Evolutionary conservation across 2,329 filamentous ascomycete genomes (phyloP).

Genomic region (Colletotrichum spinosum): DNA sequence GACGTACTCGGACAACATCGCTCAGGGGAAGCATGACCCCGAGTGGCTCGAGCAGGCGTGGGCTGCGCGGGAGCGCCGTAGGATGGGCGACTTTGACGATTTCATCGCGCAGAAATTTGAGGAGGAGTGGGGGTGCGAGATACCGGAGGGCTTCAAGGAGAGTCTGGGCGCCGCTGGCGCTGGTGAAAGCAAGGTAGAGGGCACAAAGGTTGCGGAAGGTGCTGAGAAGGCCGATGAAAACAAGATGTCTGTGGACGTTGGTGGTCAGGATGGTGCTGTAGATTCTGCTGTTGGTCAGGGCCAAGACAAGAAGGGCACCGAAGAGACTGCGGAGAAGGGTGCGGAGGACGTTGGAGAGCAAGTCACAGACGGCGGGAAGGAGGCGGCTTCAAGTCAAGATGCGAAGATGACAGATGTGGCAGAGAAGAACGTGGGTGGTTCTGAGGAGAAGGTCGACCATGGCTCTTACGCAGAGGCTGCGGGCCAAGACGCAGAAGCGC

Average conservation of each 20-base stretch:
- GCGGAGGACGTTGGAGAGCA: background rate
- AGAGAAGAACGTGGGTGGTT: too few relatives aligned
- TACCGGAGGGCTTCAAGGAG: conserved; percentile 50
- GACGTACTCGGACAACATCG: conserved; percentile 59
- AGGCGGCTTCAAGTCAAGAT: too few relatives aligned
- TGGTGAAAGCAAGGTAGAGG: conserved; percentile 1
- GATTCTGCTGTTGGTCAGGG: background rate
- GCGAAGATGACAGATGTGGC: too few relatives aligned
- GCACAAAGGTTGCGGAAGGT: background rate
- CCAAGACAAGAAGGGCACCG: too few relatives aligned
- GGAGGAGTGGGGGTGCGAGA: conserved; percentile 58
- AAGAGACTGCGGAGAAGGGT: background rate
- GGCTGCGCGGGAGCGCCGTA: conserved; percentile 61
- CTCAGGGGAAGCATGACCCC: conserved; percentile 61
- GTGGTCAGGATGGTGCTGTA: background rate
- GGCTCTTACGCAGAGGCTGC: too few relatives aligned
- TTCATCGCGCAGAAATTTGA: conserved; percentile 58
- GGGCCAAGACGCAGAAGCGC: too few relatives aligned
- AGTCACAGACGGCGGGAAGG: background rate
- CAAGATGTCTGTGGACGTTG: too few relatives aligned
- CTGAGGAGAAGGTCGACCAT: too few relatives aligned
- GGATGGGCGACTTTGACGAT: conserved; percentile 62
- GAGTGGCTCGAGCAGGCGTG: conserved; percentile 66
- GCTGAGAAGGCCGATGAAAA: background rate
- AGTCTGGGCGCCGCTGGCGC: conserved; percentile 7